A percentile compares a stretch with the other conserved stretches of the same genome.
phyloP scores from a whole-genome alignment of 78 protist genomes.

The Dictyostelium discoideum region DNA sequence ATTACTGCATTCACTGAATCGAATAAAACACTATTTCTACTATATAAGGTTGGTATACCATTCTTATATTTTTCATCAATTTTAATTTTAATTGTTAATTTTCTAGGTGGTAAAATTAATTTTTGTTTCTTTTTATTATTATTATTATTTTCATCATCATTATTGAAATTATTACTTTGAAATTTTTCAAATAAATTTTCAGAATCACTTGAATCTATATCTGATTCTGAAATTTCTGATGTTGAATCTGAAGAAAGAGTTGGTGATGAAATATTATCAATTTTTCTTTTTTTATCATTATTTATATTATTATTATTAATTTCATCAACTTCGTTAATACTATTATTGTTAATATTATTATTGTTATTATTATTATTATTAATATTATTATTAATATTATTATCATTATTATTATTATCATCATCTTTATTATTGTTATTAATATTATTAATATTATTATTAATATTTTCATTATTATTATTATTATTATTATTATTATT shows the following conservation, averaged over 20 bases:
- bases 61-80: neutral
- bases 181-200: neutral
- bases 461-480: too few relatives aligned
- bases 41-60: neutral
- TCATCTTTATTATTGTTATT: neutral
- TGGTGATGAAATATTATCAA: neutral
- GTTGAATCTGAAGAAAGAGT: neutral
- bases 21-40: neutral
- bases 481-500: too few relatives aligned
- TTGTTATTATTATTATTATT: slow-evolving; percentile 6
- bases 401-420: neutral
- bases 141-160: too few relatives aligned
- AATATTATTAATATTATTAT: too few relatives aligned
- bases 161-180: neutral
- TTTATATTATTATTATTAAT: slow-evolving; percentile 4
- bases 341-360: slow-evolving; percentile 10
- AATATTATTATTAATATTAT: slow-evolving; percentile 18
- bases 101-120: neutral
- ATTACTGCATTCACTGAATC: neutral
- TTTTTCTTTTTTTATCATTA: neutral
- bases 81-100: neutral
- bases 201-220: neutral
- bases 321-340: too few relatives aligned
- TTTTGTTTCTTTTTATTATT: too few relatives aligned
- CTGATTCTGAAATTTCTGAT: neutral